Evolutionary conservation across 805 yeast species (phyloP), one percentile per base, ranked within the genome.

Genomic region (Yarrowia hollandica): DNA sequence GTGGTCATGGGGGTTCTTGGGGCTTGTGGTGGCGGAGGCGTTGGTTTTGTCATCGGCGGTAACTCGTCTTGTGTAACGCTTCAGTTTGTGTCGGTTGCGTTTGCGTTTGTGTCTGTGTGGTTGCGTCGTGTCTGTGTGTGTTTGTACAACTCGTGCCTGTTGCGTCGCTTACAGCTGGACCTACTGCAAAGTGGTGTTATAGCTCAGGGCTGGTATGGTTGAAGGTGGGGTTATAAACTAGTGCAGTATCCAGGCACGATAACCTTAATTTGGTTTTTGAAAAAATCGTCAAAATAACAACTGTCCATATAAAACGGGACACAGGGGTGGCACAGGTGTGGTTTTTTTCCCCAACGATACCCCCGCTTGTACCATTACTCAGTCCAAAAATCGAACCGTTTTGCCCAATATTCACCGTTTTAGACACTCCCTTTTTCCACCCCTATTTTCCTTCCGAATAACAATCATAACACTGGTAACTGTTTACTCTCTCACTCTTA

Each of bases 171-270:
- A n/a, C 7, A n/a, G n/a, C 25, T 23, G 6, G 31, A 23, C 46
- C 46, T 39, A 11, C 31, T 25, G 21, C n/a, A 14, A 11, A 22
- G n/a, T 25, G 31, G 18, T 39, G n/a, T 11, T 23, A n/a, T n/a
- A n/a, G n/a, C n/a, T n/a, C n/a, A n/a, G n/a, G n/a, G n/a, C n/a
- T n/a, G n/a, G n/a, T n/a, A n/a, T n/a, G n/a, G 46, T 25, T 23
- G 46, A 23, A 6, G 6, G n/a, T 16, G 16, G 15, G n/a, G n/a
- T n/a, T 25, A 41, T 25, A 26, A 41, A 14, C 12, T 7, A 41
- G 33, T 41, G 48, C 48, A 26, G 33, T 26, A 41, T 41, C 48
- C 33, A 41, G 5, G 48, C 48, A 41, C 11, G 48, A 41, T 41
- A 41, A 41, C 48, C 48, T 41, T 41, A 25, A 25, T 39, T 4